A percentile compares a stretch with the other conserved stretches of the same genome.
Evolutionary conservation across 257 asterid genomes (phyloP).

Genomic region (Solanum chiquidenum): DNA sequence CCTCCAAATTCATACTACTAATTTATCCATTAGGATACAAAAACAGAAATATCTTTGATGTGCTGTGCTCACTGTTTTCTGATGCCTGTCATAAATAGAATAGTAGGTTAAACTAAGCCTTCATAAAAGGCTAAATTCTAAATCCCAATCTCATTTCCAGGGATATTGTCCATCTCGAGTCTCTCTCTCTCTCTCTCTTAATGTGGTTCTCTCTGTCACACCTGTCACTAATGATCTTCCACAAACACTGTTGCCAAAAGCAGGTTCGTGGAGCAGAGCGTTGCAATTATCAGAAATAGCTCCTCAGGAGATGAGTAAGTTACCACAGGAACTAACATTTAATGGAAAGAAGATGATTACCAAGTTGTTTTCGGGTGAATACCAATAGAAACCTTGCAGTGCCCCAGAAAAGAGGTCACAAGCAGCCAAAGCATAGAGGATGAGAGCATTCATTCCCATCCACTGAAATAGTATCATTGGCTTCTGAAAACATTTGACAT

Average conservation of each 20-base stretch:
- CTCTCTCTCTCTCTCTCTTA: neutral
- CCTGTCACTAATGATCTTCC: neutral
- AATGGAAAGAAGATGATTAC: conserved; percentile 23
- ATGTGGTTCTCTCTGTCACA: neutral
- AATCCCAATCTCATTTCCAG: neutral
- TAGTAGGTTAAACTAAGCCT: neutral
- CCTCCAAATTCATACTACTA: neutral
- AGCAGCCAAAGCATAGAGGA: conserved; percentile 83
- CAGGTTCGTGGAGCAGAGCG: neutral
- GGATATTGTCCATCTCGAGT: neutral
- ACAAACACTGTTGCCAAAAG: neutral
- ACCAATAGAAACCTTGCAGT: conserved; percentile 82
- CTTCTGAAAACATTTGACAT: conserved; percentile 44
- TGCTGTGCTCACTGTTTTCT: neutral
- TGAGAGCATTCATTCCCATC: conserved; percentile 96
- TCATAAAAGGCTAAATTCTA: neutral
- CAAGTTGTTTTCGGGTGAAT: conserved; percentile 74
- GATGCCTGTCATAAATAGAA: neutral
- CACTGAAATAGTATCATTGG: conserved; percentile 66
- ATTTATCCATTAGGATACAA: neutral
- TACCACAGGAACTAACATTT: neutral
- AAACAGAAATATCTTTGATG: neutral
- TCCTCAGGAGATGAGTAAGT: neutral
- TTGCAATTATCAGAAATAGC: neutral
- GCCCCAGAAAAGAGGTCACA: conserved; percentile 77